Evolutionary conservation across 257 asterid genomes (phyloP).

Genomic region (Linderniella brevidens): DNA sequence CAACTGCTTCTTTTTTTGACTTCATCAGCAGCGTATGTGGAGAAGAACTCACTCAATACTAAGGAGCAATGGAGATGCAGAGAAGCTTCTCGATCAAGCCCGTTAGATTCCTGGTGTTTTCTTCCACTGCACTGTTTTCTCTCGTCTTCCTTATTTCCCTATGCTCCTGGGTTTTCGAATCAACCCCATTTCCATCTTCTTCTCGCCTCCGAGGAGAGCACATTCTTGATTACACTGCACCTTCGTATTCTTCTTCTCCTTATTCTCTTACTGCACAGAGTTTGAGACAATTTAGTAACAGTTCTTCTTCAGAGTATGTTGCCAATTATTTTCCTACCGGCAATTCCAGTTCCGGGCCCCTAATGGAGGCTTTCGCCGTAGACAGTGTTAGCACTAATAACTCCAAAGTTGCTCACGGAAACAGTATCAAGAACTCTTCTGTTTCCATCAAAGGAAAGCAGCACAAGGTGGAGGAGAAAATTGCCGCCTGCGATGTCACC

Average conservation of each 20-base stretch:
- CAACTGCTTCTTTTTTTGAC: too few species aligned
- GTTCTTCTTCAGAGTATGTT: constrained; percentile 12
- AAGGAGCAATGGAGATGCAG: constrained; percentile 45
- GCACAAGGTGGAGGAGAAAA: constrained; percentile 11
- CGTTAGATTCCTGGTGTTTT: constrained; percentile 28
- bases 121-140: constrained; percentile 33
- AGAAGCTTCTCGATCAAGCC: constrained; percentile 40
- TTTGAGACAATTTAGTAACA: constrained; percentile 5
- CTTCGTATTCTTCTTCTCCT: too few species aligned
- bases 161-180: constrained; percentile 37
- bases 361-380: constrained; percentile 8
- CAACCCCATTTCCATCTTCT: constrained; percentile 19
- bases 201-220: constrained; percentile 14
- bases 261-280: constrained; percentile 12
- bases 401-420: constrained; percentile 6
- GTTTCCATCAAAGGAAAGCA: constrained; percentile 7
- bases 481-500: constrained; percentile 37
- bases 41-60: too few species aligned
- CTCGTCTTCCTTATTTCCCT: constrained; percentile 27
- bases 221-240: constrained; percentile 16
- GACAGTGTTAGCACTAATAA: constrained; percentile 11
- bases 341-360: constrained; percentile 12
- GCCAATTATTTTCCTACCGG: neutral
- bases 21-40: too few species aligned
- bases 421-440: constrained; percentile 1